Evolutionary conservation across 2,329 filamentous ascomycete species (phyloP).

Genomic region (Xylaria sp.): DNA sequence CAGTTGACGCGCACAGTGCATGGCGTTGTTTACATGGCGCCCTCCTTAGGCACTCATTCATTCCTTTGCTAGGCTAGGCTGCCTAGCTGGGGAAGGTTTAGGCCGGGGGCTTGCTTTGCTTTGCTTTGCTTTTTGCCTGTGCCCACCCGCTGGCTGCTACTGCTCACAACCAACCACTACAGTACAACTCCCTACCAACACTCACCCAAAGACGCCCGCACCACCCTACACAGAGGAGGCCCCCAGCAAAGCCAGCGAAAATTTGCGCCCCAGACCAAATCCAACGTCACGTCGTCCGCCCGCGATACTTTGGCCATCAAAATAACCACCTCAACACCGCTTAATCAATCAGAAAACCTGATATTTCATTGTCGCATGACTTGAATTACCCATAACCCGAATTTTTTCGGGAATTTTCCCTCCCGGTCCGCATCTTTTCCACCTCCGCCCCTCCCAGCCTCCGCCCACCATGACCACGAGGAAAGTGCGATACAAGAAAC

Average conservation of each 20-base stretch:
- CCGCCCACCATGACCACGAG: slow-evolving; percentile 68
- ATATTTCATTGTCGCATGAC: slow-evolving; percentile 63
- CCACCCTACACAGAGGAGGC: slow-evolving; percentile 35
- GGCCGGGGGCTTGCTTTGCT: slow-evolving; percentile 13
- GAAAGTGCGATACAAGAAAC: slow-evolving; percentile 87
- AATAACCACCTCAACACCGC: slow-evolving; percentile 61
- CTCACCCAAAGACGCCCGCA: slow-evolving; percentile 28
- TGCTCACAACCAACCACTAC: slow-evolving; percentile 22
- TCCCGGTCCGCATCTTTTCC: slow-evolving; percentile 55
- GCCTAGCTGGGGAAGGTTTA: slow-evolving; percentile 31
- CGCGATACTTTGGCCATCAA: slow-evolving; percentile 62
- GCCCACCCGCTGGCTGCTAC: slow-evolving; percentile 15
- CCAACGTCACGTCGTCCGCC: slow-evolving; percentile 66
- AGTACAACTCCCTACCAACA: slow-evolving; percentile 17
- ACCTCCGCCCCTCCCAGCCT: slow-evolving; percentile 46
- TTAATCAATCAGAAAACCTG: slow-evolving; percentile 67
- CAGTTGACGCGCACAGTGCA: slow-evolving; percentile 24
- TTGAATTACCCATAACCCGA: slow-evolving; percentile 70
- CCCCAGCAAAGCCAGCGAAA: slow-evolving; percentile 55
- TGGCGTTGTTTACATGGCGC: slow-evolving; percentile 11
- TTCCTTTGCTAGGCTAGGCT: slow-evolving; percentile 14
- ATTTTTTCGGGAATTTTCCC: slow-evolving; percentile 72
- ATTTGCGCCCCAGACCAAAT: slow-evolving; percentile 66
- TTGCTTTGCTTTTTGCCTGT: slow-evolving; percentile 26
- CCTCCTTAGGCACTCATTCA: slow-evolving; percentile 10